These are phyloP conservation scores for Euclidium syriacum DNA, from an alignment of 345 rosid genomes.

Conservation along the genomic window DNA sequence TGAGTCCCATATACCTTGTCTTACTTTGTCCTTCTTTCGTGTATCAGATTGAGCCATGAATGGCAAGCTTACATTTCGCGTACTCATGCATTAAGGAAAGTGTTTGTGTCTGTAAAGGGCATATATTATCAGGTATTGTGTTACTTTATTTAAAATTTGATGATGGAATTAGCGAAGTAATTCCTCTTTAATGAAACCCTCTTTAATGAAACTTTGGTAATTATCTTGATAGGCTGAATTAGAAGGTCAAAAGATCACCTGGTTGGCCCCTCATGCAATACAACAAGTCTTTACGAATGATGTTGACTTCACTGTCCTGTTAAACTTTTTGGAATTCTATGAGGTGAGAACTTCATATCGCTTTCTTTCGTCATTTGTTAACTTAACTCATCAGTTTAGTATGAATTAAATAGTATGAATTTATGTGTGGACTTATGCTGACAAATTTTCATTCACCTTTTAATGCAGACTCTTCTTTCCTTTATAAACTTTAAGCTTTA, in stretches of 20 bases:
- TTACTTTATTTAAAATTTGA: neutral
- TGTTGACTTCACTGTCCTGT: conserved; percentile 76
- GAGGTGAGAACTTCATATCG: conserved; percentile 44
- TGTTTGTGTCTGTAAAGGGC: conserved; percentile 91
- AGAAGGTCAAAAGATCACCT: conserved; percentile 92
- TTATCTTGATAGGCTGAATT: conserved; percentile 65
- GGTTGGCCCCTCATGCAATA: conserved; percentile 87
- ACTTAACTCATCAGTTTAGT: neutral
- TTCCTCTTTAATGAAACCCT: conserved; percentile 9
- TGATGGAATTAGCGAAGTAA: neutral
- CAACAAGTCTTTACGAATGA: conserved; percentile 96
- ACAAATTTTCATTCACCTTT: conserved; percentile 1
- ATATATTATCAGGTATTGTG: conserved; percentile 80
- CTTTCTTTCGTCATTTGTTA: neutral
- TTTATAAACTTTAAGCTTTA: conserved; percentile 81
- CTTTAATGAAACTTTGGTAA: conserved; percentile 8
- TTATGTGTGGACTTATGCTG: neutral
- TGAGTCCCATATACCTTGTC: neutral
- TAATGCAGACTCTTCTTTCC: conserved; percentile 80
- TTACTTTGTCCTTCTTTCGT: neutral
- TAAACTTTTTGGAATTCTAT: conserved; percentile 88
- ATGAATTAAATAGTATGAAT: neutral
- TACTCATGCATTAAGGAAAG: conserved; percentile 72
- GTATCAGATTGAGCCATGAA: conserved; percentile 80
- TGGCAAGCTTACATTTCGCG: conserved; percentile 94